Evolutionary conservation across 768 basidiomycete genomes (phyloP).

Genomic region (Podaxis mareebaensis): DNA sequence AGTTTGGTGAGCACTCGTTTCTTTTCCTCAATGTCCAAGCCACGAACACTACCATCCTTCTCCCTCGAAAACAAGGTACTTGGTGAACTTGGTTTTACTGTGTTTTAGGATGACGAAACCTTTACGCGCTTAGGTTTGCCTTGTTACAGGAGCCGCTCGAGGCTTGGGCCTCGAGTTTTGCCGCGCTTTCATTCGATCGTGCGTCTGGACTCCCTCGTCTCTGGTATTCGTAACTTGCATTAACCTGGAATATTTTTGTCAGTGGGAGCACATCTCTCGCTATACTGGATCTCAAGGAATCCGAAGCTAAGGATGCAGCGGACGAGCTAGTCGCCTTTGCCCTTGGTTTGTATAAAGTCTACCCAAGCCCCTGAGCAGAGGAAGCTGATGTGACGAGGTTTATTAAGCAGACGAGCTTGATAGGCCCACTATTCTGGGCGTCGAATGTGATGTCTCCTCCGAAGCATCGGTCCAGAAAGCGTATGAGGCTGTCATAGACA

Average conservation of each 20-base stretch:
- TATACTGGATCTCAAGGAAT: slow-evolving; percentile 77
- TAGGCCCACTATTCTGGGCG: slow-evolving; percentile 67
- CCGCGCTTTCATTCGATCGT: slow-evolving; percentile 87
- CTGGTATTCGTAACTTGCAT: slow-evolving; percentile 5
- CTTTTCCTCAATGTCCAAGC: slow-evolving; percentile 20
- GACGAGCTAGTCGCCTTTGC: slow-evolving; percentile 53
- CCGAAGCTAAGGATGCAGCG: slow-evolving; percentile 67
- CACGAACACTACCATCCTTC: slow-evolving; percentile 68
- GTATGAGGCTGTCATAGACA: slow-evolving; percentile 63
- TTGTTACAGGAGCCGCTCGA: slow-evolving; percentile 91
- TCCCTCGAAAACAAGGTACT: slow-evolving; percentile 77
- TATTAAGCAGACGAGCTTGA: slow-evolving; percentile 55
- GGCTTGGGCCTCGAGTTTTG: slow-evolving; percentile 92
- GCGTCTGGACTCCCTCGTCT: slow-evolving; percentile 25
- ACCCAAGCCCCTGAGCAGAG: not conserved
- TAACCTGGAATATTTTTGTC: not conserved
- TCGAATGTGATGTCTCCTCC: slow-evolving; percentile 87
- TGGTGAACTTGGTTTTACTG: not conserved
- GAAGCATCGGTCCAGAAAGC: slow-evolving; percentile 78
- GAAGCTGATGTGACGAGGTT: slow-evolving; percentile 22
- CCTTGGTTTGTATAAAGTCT: slow-evolving; percentile 19
- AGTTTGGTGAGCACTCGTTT: not conserved
- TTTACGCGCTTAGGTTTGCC: slow-evolving; percentile 61
- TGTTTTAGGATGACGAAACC: not conserved
- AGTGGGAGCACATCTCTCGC: slow-evolving; percentile 83